A percentile compares a stretch with the other conserved stretches of the same genome.
Evolutionary conservation across 257 asterid genomes (phyloP).

Genomic region (Solanum bulbocastanum): DNA sequence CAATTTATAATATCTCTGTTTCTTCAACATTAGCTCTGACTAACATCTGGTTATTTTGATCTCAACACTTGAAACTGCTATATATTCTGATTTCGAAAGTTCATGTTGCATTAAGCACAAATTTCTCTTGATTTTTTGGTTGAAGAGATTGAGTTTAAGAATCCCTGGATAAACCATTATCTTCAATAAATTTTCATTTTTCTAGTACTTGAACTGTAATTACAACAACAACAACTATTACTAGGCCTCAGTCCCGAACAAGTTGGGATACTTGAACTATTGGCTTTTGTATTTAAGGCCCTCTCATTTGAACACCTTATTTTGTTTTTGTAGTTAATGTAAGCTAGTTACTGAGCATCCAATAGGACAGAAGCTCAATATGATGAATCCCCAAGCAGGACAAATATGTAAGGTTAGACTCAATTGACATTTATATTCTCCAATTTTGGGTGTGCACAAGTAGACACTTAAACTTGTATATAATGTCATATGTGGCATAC

Average conservation of each 20-base stretch:
- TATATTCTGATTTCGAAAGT: neutral
- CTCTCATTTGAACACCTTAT: neutral
- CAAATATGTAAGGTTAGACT: slow-evolving; percentile 15
- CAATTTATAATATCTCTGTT: neutral
- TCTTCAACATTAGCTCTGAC: neutral
- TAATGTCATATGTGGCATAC: no score
- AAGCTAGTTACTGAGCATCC: neutral
- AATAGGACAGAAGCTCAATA: neutral
- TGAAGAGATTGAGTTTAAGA: neutral
- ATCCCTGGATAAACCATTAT: neutral
- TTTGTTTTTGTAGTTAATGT: neutral
- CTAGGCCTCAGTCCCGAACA: neutral
- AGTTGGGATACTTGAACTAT: neutral
- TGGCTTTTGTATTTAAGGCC: neutral
- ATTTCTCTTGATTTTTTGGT: neutral
- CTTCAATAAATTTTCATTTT: neutral
- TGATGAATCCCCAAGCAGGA: slow-evolving; percentile 7
- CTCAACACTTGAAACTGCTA: neutral
- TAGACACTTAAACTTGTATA: no score
- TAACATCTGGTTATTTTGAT: neutral
- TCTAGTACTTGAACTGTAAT: neutral
- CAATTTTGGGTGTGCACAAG: no score
- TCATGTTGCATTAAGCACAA: neutral
- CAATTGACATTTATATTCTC: no score
- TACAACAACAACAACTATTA: neutral